These are phyloP conservation scores for Phytophthora uliginosa DNA, from an alignment of 352 stramenopile species.

Conservation along the genomic window DNA sequence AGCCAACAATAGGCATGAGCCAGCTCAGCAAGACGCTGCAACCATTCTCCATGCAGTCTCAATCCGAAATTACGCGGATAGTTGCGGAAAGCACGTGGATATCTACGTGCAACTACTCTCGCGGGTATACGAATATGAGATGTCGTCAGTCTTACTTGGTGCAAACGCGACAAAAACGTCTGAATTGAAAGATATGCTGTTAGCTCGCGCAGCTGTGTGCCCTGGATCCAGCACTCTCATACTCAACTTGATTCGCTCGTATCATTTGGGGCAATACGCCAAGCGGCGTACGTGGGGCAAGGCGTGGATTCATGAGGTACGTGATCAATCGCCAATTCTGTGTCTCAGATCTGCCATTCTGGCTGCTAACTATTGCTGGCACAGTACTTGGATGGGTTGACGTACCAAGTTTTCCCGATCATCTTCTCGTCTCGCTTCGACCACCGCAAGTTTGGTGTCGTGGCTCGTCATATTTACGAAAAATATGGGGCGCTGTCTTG, in stretches of 20 bases:
- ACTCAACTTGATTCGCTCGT: conserved; percentile 73
- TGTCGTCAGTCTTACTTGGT: conserved; percentile 57
- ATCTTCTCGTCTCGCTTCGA: conserved; percentile 72
- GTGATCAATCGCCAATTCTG: neutral
- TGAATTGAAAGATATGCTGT: conserved; percentile 60
- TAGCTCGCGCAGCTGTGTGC: conserved; percentile 64
- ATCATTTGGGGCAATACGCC: conserved; percentile 49
- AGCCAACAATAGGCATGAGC: conserved; percentile 46
- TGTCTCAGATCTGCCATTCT: neutral
- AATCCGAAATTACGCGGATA: conserved; percentile 71
- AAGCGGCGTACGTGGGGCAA: conserved; percentile 42
- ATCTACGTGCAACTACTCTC: conserved; percentile 71
- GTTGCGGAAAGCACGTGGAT: conserved; percentile 51
- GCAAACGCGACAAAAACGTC: conserved; percentile 56
- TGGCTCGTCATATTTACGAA: conserved; percentile 67
- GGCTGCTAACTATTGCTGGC: too few relatives aligned
- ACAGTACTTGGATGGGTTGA: conserved; percentile 81
- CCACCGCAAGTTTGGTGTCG: conserved; percentile 58
- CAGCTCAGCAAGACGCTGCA: conserved; percentile 55
- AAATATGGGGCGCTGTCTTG: conserved; percentile 53
- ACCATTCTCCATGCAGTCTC: conserved; percentile 70
- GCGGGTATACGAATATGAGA: conserved; percentile 54
- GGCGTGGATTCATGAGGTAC: conserved; percentile 76
- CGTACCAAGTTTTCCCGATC: conserved; percentile 72
- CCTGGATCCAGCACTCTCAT: conserved; percentile 72